phyloP scores from a whole-genome alignment of 345 rosid species.

The Pseudoturritis turrita region DNA sequence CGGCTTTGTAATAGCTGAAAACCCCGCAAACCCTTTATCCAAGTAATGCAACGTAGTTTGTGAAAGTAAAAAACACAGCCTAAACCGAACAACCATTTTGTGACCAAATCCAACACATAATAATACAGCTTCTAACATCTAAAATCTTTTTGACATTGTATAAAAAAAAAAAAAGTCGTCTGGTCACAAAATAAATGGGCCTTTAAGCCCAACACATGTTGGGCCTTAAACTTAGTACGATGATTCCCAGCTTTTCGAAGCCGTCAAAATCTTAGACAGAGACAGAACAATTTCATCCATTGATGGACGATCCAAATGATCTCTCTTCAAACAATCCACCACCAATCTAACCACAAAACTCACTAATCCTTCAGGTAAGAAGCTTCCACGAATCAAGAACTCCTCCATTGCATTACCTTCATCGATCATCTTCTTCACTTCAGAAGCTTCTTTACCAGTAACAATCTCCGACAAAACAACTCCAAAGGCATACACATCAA shows the following conservation, averaged over 20 bases:
- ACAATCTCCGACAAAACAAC: conserved; percentile 60
- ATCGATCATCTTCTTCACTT: conserved; percentile 33
- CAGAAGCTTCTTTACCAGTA: conserved; percentile 56
- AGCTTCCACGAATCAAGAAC: conserved; percentile 38
- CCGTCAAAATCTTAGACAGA: conserved; percentile 44
- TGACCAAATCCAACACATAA: neutral
- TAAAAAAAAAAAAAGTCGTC: too few relatives aligned
- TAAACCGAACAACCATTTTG: neutral
- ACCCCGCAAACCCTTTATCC: too few relatives aligned
- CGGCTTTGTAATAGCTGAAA: too few relatives aligned
- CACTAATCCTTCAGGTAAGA: conserved; percentile 42
- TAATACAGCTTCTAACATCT: neutral
- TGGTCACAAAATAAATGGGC: neutral
- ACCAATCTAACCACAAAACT: conserved; percentile 40
- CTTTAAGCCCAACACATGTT: neutral
- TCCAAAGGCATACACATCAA: conserved; percentile 86
- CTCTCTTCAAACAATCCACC: conserved; percentile 49
- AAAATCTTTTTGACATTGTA: neutral
- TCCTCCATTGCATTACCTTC: conserved; percentile 30
- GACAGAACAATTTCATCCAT: conserved; percentile 56
- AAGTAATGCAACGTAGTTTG: too few relatives aligned
- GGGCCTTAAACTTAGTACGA: conserved; percentile 19
- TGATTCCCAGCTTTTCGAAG: conserved; percentile 37
- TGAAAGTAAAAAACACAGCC: too few relatives aligned
- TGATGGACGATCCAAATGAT: conserved; percentile 59